These are phyloP conservation scores for Solanum appendiculatum DNA, from an alignment of 257 asterid genomes.

Conservation along the genomic window DNA sequence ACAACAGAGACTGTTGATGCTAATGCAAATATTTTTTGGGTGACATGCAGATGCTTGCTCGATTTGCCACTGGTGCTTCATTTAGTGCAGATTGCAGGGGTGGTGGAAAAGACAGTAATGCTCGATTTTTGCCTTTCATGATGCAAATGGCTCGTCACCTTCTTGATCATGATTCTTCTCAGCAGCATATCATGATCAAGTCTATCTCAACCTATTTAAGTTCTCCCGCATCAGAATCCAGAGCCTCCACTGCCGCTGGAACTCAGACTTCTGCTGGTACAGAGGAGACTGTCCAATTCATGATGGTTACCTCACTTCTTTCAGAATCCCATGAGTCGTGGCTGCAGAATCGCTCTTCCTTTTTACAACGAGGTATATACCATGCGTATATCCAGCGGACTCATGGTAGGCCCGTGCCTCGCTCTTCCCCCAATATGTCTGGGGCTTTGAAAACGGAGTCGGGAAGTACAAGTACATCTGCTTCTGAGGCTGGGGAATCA, in stretches of 20 bases:
- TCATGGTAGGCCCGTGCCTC: conserved; percentile 49
- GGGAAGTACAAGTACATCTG: conserved; percentile 19
- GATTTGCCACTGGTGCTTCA: conserved; percentile 95
- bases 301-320: conserved; percentile 95
- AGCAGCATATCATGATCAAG: conserved; percentile 49
- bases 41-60: conserved; percentile 87
- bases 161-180: conserved; percentile 76
- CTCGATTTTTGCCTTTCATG: conserved; percentile 81
- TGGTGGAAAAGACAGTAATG: conserved; percentile 95
- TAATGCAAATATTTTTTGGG: not conserved
- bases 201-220: conserved; percentile 63
- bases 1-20: not conserved
- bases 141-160: conserved; percentile 93
- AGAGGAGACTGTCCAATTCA: conserved; percentile 93
- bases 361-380: conserved; percentile 80
- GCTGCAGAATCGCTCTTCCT: conserved; percentile 73
- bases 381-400: conserved; percentile 83
- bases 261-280: conserved; percentile 56
- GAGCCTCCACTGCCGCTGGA: conserved; percentile 36
- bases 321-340: conserved; percentile 89
- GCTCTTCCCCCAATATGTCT: conserved; percentile 18
- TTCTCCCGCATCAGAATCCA: conserved; percentile 49
- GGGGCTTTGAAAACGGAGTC: conserved; percentile 13
- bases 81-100: conserved; percentile 86
- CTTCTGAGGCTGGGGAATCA: conserved; percentile 27